Percentiles rank a stretch among this genome's conserved stretches.
These are phyloP conservation scores for Pyrenochaeta sp. DNA, from an alignment of 2,329 filamentous ascomycete genomes.

Conservation along the genomic window DNA sequence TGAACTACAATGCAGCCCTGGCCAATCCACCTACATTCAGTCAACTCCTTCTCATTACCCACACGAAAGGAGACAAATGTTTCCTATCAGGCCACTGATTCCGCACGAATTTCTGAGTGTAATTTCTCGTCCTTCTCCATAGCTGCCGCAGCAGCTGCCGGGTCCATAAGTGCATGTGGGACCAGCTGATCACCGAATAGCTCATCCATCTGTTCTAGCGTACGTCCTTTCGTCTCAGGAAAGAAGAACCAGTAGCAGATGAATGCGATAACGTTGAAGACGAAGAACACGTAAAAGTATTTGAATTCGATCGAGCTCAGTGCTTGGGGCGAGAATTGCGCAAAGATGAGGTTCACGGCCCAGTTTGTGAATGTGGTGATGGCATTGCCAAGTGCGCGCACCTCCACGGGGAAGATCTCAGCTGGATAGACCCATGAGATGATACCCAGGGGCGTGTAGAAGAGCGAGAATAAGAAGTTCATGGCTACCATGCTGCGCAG, in stretches of 20 bases:
- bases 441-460: conserved; percentile 48
- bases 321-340: conserved; percentile 45
- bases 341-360: conserved; percentile 48
- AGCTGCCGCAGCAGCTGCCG: no score
- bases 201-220: conserved; percentile 29
- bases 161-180: no score
- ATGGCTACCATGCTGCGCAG: conserved; percentile 57
- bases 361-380: conserved; percentile 16
- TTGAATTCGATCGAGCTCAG: conserved; percentile 43
- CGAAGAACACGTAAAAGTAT: conserved; percentile 50
- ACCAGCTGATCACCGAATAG: conserved; percentile 19
- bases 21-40: no score
- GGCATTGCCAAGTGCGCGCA: conserved; percentile 31
- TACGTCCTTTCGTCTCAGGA: conserved; percentile 32
- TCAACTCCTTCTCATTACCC: no score
- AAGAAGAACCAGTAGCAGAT: conserved; percentile 21
- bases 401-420: conserved; percentile 38
- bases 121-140: no score
- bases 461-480: conserved; percentile 58
- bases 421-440: conserved; percentile 40
- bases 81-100: no score
- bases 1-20: no score
- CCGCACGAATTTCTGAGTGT: no score
- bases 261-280: conserved; percentile 20
- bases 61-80: no score